Evolutionary conservation across 1,284 basidiomycete species (phyloP).

Genomic region (Calocybe gambosa): DNA sequence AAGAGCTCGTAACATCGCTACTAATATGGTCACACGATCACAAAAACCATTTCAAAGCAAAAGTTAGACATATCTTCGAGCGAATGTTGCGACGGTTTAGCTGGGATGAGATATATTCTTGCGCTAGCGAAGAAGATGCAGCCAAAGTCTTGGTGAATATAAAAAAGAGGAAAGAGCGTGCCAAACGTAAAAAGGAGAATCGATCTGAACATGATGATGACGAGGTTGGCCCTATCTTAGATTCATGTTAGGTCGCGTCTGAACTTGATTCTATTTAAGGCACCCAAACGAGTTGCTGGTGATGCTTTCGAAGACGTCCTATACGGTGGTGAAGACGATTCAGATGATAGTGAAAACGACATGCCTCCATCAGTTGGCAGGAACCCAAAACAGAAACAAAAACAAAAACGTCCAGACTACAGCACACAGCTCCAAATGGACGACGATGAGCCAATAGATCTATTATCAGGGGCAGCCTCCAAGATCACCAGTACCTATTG

Average conservation of each 20-base stretch:
- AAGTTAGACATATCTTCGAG: constrained; percentile 96
- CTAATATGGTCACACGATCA: constrained; percentile 94
- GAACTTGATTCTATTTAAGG: constrained; percentile 22
- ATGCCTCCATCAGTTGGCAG: constrained; percentile 27
- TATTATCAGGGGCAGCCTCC: constrained; percentile 80
- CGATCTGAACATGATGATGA: constrained; percentile 53
- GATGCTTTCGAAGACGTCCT: constrained; percentile 95
- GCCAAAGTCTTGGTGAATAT: constrained; percentile 84
- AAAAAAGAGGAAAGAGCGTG: constrained; percentile 88
- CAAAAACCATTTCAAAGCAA: constrained; percentile 98
- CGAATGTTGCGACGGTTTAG: constrained; percentile 90
- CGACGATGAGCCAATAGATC: constrained; percentile 93
- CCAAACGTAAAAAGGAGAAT: constrained; percentile 66
- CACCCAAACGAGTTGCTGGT: constrained; percentile 51
- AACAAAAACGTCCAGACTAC: constrained; percentile 22
- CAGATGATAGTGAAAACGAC: constrained; percentile 72
- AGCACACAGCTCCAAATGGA: constrained; percentile 77
- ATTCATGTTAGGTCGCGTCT: background rate
- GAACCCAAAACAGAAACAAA: constrained; percentile 26
- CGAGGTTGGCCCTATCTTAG: constrained; percentile 35
- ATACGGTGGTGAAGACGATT: constrained; percentile 89
- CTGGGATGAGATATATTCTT: constrained; percentile 76
- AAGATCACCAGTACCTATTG: constrained; percentile 66
- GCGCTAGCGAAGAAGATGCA: constrained; percentile 71
- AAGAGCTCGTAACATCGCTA: constrained; percentile 77